Conservation (phyloP, 2,329 filamentous ascomycete genomes). For the Verticillium albo-atrum region DNA sequence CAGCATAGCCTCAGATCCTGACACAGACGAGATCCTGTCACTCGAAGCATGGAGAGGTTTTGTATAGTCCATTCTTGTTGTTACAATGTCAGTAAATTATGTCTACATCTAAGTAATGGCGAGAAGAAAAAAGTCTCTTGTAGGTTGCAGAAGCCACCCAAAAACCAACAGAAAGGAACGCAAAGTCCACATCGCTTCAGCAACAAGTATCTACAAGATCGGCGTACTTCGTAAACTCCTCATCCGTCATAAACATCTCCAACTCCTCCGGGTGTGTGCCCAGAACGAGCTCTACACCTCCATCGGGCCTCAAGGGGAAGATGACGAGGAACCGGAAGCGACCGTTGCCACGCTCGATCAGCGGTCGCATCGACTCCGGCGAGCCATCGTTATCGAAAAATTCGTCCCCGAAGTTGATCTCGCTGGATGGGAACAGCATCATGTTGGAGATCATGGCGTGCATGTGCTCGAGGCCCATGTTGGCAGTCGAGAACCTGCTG, state of each 20-base stretch:
- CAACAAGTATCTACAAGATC: not conserved
- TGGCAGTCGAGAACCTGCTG: conserved; percentile 12
- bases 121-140: too few relatives aligned
- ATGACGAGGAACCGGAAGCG: conserved; percentile 20
- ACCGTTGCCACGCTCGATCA: conserved; percentile 19
- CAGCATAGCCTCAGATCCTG: too few relatives aligned
- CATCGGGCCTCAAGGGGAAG: conserved; percentile 21
- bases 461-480: conserved; percentile 20
- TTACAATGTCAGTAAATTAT: too few relatives aligned
- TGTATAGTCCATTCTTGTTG: too few relatives aligned
- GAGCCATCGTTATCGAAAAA: conserved; percentile 19
- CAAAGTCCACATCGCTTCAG: too few relatives aligned
- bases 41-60: too few relatives aligned
- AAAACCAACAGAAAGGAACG: too few relatives aligned
- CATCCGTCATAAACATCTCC: conserved; percentile 17
- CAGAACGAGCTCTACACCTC: conserved; percentile 21
- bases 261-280: conserved; percentile 19
- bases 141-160: too few relatives aligned
- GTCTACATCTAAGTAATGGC: too few relatives aligned
- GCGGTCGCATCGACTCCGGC: conserved; percentile 21
- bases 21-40: too few relatives aligned
- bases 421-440: conserved; percentile 20
- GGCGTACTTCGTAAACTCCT: conserved; percentile 20
- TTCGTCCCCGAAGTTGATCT: conserved; percentile 21
- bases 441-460: conserved; percentile 24